Conservation (phyloP, 1,284 basidiomycete genomes). For the Moesziomyces antarcticus region DNA sequence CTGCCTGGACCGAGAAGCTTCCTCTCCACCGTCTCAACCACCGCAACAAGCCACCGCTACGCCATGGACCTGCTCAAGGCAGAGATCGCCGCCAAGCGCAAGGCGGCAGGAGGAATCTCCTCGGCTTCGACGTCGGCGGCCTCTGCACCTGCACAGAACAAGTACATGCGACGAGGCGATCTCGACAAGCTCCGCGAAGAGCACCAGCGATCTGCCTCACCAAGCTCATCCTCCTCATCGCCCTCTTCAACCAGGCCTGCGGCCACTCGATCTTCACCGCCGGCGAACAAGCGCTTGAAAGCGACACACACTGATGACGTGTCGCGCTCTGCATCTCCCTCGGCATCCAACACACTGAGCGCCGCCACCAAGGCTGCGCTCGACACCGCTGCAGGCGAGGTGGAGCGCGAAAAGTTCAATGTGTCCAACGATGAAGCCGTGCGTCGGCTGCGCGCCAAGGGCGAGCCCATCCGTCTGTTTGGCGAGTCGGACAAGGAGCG, state of each 20-base stretch:
- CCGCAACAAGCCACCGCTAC: neutral
- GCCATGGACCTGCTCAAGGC: constrained; percentile 86
- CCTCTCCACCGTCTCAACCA: neutral
- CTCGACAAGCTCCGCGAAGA: constrained; percentile 40
- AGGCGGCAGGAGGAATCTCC: constrained; percentile 72
- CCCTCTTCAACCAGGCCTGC: constrained; percentile 2
- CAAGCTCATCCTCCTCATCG: constrained; percentile 2
- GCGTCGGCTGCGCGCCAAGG: constrained; percentile 85
- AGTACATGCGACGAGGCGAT: constrained; percentile 61
- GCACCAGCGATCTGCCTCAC: constrained; percentile 28
- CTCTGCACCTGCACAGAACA: constrained; percentile 19
- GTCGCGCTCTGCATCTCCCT: neutral
- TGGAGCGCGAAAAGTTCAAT: constrained; percentile 74
- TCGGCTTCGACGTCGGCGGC: constrained; percentile 3
- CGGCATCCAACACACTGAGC: constrained; percentile 9
- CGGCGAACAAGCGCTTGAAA: constrained; percentile 11
- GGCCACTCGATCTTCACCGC: neutral
- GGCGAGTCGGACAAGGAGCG: constrained; percentile 95
- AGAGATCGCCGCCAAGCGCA: constrained; percentile 80
- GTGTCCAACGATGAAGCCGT: constrained; percentile 93
- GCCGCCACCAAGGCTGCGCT: constrained; percentile 19
- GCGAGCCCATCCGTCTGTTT: constrained; percentile 93
- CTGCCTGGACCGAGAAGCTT: neutral
- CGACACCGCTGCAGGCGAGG: constrained; percentile 23
- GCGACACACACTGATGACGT: neutral